A percentile compares a stretch with the other conserved stretches of the same genome.
Evolutionary conservation across 768 basidiomycete species (phyloP).

Genomic region (Lactarius vividus): DNA sequence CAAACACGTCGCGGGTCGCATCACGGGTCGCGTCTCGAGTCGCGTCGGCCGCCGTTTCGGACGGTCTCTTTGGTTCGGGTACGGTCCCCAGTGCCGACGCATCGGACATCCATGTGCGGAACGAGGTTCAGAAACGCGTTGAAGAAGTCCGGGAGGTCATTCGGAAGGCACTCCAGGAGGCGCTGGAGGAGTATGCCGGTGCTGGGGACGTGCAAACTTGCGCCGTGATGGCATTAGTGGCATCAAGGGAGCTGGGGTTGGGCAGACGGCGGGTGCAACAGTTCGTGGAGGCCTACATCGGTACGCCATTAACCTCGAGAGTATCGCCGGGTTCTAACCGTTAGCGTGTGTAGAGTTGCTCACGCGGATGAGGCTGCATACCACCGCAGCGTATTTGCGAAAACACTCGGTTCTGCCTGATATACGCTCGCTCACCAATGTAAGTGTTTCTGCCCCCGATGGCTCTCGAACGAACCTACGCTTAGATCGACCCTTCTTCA

Average conservation of each 20-base stretch:
- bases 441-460: slow-evolving; percentile 32
- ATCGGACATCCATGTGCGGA: slow-evolving; percentile 7
- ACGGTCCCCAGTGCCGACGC: background rate
- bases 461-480: background rate
- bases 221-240: slow-evolving; percentile 65
- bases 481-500: slow-evolving; percentile 32
- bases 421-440: slow-evolving; percentile 52
- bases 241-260: slow-evolving; percentile 55
- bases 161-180: slow-evolving; percentile 10
- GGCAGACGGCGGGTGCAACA: slow-evolving; percentile 42
- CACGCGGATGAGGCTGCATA: slow-evolving; percentile 56
- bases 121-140: slow-evolving; percentile 14
- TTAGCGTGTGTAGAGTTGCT: slow-evolving; percentile 51
- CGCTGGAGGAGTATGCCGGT: slow-evolving; percentile 37
- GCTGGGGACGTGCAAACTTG: slow-evolving; percentile 76
- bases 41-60: slow-evolving; percentile 14
- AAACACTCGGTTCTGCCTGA: slow-evolving; percentile 56
- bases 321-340: slow-evolving; percentile 6
- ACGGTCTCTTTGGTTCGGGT: slow-evolving; percentile 21
- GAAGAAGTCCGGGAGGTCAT: slow-evolving; percentile 23
- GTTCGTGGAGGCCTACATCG: slow-evolving; percentile 72
- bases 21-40: background rate
- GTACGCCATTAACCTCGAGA: slow-evolving; percentile 39
- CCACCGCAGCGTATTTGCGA: slow-evolving; percentile 71
- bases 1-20: slow-evolving; percentile 36